A percentile compares a stretch with the other conserved stretches of the same genome.
phyloP scores from a whole-genome alignment of 2,329 filamentous ascomycete genomes.

The Cordyceps tenuipes region DNA sequence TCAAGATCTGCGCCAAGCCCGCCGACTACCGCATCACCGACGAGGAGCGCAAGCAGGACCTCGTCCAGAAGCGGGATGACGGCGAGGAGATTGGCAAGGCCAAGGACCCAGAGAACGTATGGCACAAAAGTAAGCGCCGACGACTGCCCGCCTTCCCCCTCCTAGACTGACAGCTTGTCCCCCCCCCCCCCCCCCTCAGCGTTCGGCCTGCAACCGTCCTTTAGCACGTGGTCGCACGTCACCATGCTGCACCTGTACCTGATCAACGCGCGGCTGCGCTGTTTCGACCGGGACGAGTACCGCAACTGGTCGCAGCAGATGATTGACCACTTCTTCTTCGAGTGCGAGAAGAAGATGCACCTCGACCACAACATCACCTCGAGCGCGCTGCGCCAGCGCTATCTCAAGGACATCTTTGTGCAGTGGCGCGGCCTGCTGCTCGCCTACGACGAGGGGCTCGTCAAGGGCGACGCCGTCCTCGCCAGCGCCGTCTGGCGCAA shows the following conservation, averaged over 20 bases:
- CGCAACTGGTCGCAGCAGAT: slow-evolving; percentile 81
- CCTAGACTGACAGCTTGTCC: neutral
- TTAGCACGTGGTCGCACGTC: slow-evolving; percentile 92
- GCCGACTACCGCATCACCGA: slow-evolving; percentile 72
- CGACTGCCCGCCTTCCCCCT: neutral
- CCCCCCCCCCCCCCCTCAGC: slow-evolving; percentile 42
- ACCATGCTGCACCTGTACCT: slow-evolving; percentile 97
- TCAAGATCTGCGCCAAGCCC: slow-evolving; percentile 63
- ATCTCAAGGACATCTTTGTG: slow-evolving; percentile 81
- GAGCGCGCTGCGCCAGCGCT: slow-evolving; percentile 51
- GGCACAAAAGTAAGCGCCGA: slow-evolving; percentile 61
- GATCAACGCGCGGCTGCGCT: slow-evolving; percentile 72
- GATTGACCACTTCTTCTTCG: slow-evolving; percentile 90
- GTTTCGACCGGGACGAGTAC: slow-evolving; percentile 61
- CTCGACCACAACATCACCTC: slow-evolving; percentile 64
- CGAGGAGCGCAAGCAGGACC: slow-evolving; percentile 54
- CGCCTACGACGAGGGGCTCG: slow-evolving; percentile 75
- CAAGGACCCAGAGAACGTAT: slow-evolving; percentile 33
- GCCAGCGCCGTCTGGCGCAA: slow-evolving; percentile 89
- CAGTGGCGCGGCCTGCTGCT: slow-evolving; percentile 85
- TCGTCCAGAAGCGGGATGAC: slow-evolving; percentile 61
- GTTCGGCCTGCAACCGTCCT: slow-evolving; percentile 73
- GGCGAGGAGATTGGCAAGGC: slow-evolving; percentile 69
- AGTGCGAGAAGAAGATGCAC: slow-evolving; percentile 77
- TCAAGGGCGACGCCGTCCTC: slow-evolving; percentile 67